phyloP scores from a whole-genome alignment of 805 yeast genomes.

The baker's yeast (Saccharomyces cerevisiae) region DNA sequence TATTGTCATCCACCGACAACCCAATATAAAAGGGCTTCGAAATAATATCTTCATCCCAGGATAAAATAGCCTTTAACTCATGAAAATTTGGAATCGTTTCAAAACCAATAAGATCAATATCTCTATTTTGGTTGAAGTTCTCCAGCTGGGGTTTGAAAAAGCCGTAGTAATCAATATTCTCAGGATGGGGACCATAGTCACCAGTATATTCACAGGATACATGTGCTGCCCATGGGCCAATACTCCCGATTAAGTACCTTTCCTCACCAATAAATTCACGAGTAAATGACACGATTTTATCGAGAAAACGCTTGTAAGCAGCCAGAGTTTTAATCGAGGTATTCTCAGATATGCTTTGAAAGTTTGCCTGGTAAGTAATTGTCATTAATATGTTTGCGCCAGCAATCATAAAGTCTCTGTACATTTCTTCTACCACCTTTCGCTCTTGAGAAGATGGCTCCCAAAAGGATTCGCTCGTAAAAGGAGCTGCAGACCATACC shows the following conservation, averaged over 20 bases:
- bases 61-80: conserved; percentile 45
- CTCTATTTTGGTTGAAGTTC: conserved; percentile 39
- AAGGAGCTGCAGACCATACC: conserved; percentile 53
- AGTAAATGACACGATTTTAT: conserved; percentile 11
- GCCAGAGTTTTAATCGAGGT: conserved; percentile 7
- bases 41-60: conserved; percentile 28
- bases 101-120: conserved; percentile 49
- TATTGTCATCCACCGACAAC: conserved; percentile 34
- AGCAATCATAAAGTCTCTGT: conserved; percentile 39
- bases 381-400: conserved; percentile 50
- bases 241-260: conserved; percentile 37
- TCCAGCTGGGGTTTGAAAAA: conserved; percentile 30
- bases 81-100: conserved; percentile 61
- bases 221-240: conserved; percentile 72
- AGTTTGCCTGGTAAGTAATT: conserved; percentile 51
- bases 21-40: conserved; percentile 36
- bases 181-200: conserved; percentile 35
- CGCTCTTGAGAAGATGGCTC: conserved; percentile 28
- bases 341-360: conserved; percentile 31
- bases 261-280: conserved; percentile 12
- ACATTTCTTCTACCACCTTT: conserved; percentile 38
- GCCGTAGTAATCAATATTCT: conserved; percentile 22
- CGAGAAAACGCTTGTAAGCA: conserved; percentile 12
- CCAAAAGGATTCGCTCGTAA: conserved; percentile 26
- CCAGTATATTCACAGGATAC: conserved; percentile 67